These are phyloP conservation scores for Fusarium zealandicum DNA, from an alignment of 2,329 filamentous ascomycete species.

Conservation along the genomic window DNA sequence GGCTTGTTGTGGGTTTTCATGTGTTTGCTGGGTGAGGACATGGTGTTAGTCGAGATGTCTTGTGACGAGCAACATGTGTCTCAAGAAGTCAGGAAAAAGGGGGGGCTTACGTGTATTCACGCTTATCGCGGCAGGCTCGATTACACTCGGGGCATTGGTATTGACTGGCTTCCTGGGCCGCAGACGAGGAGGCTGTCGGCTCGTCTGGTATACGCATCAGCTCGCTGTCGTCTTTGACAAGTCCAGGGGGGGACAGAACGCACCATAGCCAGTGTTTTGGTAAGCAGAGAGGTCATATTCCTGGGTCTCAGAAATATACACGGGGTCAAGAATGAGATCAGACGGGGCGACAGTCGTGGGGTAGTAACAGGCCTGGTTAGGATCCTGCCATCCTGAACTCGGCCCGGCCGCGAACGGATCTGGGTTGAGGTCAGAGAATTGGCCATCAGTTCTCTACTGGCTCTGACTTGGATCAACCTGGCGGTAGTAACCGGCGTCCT, in stretches of 20 bases:
- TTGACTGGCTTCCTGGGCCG: background rate
- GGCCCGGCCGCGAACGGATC: slow-evolving; percentile 8
- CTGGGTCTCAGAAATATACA: background rate
- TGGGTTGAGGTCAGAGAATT: slow-evolving; percentile 15
- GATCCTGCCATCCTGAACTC: slow-evolving; percentile 25
- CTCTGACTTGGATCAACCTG: slow-evolving; percentile 30
- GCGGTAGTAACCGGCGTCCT: slow-evolving; percentile 1
- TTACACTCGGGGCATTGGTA: slow-evolving; percentile 15
- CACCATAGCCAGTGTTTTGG: slow-evolving; percentile 17
- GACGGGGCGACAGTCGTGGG: slow-evolving; percentile 25
- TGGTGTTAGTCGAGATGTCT: background rate
- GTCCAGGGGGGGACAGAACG: background rate
- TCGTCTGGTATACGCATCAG: slow-evolving; percentile 2
- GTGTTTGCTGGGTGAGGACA: slow-evolving; percentile 31
- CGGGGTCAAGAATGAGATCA: slow-evolving; percentile 9
- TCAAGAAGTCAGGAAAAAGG: background rate
- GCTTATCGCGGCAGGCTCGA: background rate
- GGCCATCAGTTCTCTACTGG: slow-evolving; percentile 31
- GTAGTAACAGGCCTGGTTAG: slow-evolving; percentile 7
- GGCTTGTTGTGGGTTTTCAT: slow-evolving; percentile 34
- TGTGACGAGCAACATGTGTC: background rate
- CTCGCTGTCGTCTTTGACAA: background rate
- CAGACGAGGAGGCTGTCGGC: slow-evolving; percentile 15
- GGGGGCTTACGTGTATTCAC: slow-evolving; percentile 24
- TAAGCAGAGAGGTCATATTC: slow-evolving; percentile 11